Conservation (phyloP, 768 basidiomycete genomes). For the Kwoniella europaea region DNA sequence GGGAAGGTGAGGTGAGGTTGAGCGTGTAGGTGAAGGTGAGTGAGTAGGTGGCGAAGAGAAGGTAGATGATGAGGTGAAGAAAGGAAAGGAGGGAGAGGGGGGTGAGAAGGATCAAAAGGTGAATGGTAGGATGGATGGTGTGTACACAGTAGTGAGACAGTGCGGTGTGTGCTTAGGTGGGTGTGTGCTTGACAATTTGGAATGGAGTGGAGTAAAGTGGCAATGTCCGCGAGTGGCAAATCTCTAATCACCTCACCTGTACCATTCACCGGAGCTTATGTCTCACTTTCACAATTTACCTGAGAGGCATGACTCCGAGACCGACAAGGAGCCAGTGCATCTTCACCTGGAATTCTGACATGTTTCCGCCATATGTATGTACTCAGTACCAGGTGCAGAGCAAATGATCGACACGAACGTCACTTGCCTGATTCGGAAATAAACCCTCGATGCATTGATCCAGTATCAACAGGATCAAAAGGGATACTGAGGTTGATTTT, state of each 20-base stretch:
- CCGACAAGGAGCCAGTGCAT: too few species aligned
- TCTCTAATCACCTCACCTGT: background rate
- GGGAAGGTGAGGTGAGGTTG: slow-evolving; percentile 9
- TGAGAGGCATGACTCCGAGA: too few species aligned
- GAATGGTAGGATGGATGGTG: background rate
- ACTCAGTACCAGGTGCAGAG: too few species aligned
- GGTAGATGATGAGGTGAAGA: slow-evolving; percentile 17
- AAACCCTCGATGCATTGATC: too few species aligned
- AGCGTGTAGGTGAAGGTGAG: slow-evolving; percentile 1
- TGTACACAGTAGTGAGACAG: slow-evolving; percentile 1
- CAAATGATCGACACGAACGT: too few species aligned
- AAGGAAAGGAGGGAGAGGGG: slow-evolving; percentile 5
- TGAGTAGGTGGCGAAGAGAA: slow-evolving; percentile 5
- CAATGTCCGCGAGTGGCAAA: slow-evolving; percentile 16
- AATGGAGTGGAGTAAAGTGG: slow-evolving; percentile 12
- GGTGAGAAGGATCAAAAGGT: slow-evolving; percentile 15
- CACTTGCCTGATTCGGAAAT: too few species aligned
- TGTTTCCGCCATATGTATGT: too few species aligned
- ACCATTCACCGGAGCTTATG: too few species aligned
- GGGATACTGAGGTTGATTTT: too few species aligned
- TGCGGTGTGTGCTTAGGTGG: background rate
- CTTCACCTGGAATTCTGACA: too few species aligned
- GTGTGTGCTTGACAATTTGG: slow-evolving; percentile 1
- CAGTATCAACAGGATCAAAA: too few species aligned
- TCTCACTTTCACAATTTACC: too few species aligned